A percentile compares a stretch with the other conserved stretches of the same genome.
Conservation (phyloP, 495 filamentous ascomycete species). For the Recurvomyces mirabilis region DNA sequence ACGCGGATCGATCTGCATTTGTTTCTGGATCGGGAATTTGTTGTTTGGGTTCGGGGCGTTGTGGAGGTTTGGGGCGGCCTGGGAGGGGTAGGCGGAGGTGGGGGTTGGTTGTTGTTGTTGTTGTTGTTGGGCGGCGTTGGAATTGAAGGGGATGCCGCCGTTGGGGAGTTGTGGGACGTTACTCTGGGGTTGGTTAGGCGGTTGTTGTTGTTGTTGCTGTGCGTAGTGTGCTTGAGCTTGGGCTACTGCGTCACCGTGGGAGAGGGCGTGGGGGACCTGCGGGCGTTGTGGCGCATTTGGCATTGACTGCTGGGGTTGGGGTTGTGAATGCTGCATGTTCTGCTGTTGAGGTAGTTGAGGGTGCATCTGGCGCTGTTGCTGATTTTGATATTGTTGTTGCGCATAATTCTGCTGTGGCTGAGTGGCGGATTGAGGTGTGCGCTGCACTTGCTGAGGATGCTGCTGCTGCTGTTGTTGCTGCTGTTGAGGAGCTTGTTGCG, state of each 20-base stretch:
- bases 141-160: conserved; percentile 24
- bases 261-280: background rate
- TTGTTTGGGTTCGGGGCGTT: conserved; percentile 38
- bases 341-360: conserved; percentile 7
- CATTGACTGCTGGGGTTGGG: conserved; percentile 6
- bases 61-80: background rate
- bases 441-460: too few species aligned
- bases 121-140: conserved; percentile 40
- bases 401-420: background rate
- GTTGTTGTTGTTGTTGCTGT: conserved; percentile 23
- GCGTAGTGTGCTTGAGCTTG: conserved; percentile 1
- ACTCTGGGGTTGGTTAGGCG: conserved; percentile 31
- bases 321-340: conserved; percentile 8
- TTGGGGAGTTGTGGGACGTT: conserved; percentile 27
- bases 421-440: background rate
- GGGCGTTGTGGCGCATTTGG: conserved; percentile 8
- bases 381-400: conserved; percentile 1
- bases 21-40: conserved; percentile 55
- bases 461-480: conserved; percentile 2
- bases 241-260: background rate
- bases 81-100: conserved; percentile 3
- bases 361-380: conserved; percentile 5
- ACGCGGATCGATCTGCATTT: conserved; percentile 49
- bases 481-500: background rate
- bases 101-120: conserved; percentile 5